Percentiles rank a stretch among this genome's conserved stretches.
Evolutionary conservation across 2,329 filamentous ascomycete species (phyloP).

Genomic region (Incumbomyces delicatus): DNA sequence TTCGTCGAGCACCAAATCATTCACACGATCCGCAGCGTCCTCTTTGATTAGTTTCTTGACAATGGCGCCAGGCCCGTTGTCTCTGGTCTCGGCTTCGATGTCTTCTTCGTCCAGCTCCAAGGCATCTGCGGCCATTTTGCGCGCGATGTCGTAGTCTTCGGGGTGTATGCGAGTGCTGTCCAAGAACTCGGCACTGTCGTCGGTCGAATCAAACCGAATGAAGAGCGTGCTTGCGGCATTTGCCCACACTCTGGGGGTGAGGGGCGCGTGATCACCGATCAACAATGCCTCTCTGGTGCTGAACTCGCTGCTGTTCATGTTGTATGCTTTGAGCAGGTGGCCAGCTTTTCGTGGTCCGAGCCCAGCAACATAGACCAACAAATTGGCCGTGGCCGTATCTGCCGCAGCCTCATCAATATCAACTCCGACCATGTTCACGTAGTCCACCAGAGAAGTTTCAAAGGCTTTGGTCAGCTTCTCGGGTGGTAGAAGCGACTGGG

Average conservation of each 20-base stretch:
- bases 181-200: conserved; percentile 75
- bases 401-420: conserved; percentile 86
- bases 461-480: conserved; percentile 79
- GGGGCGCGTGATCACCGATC: conserved; percentile 72
- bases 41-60: conserved; percentile 93
- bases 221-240: conserved; percentile 95
- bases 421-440: conserved; percentile 93
- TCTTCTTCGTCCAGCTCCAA: conserved; percentile 96
- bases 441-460: conserved; percentile 96
- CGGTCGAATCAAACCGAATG: conserved; percentile 76
- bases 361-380: conserved; percentile 84
- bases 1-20: conserved; percentile 90
- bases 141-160: conserved; percentile 94
- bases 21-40: conserved; percentile 86
- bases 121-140: conserved; percentile 97
- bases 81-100: conserved; percentile 85
- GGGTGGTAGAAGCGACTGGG: conserved; percentile 76
- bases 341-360: conserved; percentile 86
- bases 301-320: conserved; percentile 78
- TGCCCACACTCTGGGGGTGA: conserved; percentile 85
- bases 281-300: conserved; percentile 78
- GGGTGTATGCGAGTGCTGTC: conserved; percentile 97
- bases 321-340: conserved; percentile 77
- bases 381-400: conserved; percentile 71
- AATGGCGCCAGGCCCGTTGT: conserved; percentile 80